Evolutionary conservation across 2,329 filamentous ascomycete species (phyloP), one percentile per base, ranked within the genome.

Genomic region (Fusarium avenaceum): DNA sequence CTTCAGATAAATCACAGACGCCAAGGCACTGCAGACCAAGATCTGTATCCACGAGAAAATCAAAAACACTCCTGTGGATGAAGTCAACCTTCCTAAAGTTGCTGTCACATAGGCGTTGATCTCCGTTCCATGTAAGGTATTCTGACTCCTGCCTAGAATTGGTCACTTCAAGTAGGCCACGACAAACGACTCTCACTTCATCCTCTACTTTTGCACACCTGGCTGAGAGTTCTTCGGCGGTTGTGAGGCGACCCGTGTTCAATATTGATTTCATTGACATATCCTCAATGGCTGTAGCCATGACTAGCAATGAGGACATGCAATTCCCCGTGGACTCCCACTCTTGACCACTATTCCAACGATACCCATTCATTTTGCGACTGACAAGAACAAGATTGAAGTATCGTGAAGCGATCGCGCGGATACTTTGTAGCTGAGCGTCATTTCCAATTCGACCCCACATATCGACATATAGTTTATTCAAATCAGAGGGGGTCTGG

Each of bases 211-310:
- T 33, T 1, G 1, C 2, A 2, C 53, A 51, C 2, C 7, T 33
- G 11, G 4, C 17, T 2, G 5, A 6, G 5, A 56, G 53, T 0
- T 42, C 33, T 0, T 51, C 2, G 6, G 7, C 5, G 0, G 1
- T 4, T 0, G n/a, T 14, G 2, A 26, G 7, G 3, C 35, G 3
- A 0, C 45, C 35, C 2, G 2, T 28, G 0, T 7, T 13, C 5
- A 14, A 15, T n/a, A 56, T 20, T 0, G 9, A 33, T 3, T 0
- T 0, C 2, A 33, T 1, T 15, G 53, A 1, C 2, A 14, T 24
- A 3, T 51, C 35, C 2, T 51, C 28, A 0, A 28, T 0, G 1
- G 53, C 53, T 3, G 20, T 51, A 11, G 45, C 1, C 3, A 51
- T n/a, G 1, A 51, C 45, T 0, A 42, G 35, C 5, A 42, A 14